Evolutionary conservation across 2,329 filamentous ascomycete genomes (phyloP).

Genomic region (Clarireedia sp.): DNA sequence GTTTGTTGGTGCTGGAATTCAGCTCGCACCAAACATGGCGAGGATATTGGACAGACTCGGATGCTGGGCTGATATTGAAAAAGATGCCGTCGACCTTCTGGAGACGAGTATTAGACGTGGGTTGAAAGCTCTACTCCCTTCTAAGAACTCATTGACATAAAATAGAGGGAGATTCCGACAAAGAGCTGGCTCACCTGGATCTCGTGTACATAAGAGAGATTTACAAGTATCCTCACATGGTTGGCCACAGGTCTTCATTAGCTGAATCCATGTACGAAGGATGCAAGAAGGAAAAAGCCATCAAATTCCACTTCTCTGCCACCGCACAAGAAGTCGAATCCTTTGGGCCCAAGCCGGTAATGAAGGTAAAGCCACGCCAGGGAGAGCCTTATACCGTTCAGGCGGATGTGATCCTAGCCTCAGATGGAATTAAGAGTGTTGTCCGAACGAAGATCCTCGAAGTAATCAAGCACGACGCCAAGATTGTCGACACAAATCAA

Average conservation of each 20-base stretch:
- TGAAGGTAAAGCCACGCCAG: constrained; percentile 51
- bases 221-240: constrained; percentile 56
- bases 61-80: constrained; percentile 63
- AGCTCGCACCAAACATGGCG: constrained; percentile 75
- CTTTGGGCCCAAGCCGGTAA: constrained; percentile 50
- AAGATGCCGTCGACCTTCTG: constrained; percentile 61
- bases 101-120: constrained; percentile 65
- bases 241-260: constrained; percentile 67
- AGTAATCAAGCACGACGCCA: constrained; percentile 34
- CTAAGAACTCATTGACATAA: neutral
- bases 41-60: constrained; percentile 66
- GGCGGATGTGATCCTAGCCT: constrained; percentile 45
- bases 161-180: constrained; percentile 57
- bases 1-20: constrained; percentile 79
- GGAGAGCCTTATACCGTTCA: constrained; percentile 41
- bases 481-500: constrained; percentile 62
- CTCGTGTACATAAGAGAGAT: constrained; percentile 56
- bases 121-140: constrained; percentile 15
- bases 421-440: constrained; percentile 49
- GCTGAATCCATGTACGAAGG: constrained; percentile 62
- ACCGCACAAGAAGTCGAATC: constrained; percentile 47
- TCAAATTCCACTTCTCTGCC: constrained; percentile 62
- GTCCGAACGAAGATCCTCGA: constrained; percentile 47
- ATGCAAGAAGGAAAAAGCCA: constrained; percentile 53
- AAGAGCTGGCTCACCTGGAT: constrained; percentile 62